These are phyloP conservation scores for Syzygium aromaticum DNA, from an alignment of 345 rosid genomes.

Conservation along the genomic window DNA sequence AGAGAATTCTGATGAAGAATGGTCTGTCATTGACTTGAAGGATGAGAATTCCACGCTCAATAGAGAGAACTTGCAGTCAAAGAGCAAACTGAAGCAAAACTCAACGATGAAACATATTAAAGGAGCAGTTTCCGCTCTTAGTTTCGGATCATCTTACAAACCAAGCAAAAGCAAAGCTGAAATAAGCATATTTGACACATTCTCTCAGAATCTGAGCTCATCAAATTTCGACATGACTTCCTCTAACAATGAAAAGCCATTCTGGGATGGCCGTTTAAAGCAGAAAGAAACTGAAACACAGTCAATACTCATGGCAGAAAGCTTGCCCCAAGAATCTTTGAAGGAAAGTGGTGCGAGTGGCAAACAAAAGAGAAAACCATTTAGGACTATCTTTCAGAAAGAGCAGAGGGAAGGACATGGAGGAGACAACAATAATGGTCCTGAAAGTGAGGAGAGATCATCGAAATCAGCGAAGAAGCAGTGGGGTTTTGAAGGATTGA, in stretches of 20 bases:
- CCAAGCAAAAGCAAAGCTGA: constrained; percentile 24
- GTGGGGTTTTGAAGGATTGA: constrained; percentile 61
- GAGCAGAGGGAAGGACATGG: constrained; percentile 13
- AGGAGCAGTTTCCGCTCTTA: constrained; percentile 56
- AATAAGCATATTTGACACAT: constrained; percentile 39
- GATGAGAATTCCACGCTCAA: constrained; percentile 31
- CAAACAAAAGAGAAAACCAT: constrained; percentile 45
- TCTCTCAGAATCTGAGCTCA: background rate
- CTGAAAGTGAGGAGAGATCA: constrained; percentile 18
- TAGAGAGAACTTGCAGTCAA: constrained; percentile 23
- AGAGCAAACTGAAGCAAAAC: constrained; percentile 25
- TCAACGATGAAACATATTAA: constrained; percentile 47
- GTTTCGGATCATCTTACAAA: constrained; percentile 33
- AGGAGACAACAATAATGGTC: constrained; percentile 10
- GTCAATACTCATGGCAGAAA: constrained; percentile 49
- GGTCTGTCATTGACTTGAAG: constrained; percentile 64
- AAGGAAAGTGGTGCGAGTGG: constrained; percentile 16
- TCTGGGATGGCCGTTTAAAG: constrained; percentile 23
- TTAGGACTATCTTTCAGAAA: constrained; percentile 30
- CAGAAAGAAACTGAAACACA: constrained; percentile 29
- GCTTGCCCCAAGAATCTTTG: constrained; percentile 12
- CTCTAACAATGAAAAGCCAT: constrained; percentile 27
- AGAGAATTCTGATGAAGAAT: constrained; percentile 45
- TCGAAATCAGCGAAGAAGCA: constrained; percentile 44
- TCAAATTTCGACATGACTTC: background rate